Conservation (phyloP, 2,329 filamentous ascomycete genomes). For the Epicoccum sorghinum region DNA sequence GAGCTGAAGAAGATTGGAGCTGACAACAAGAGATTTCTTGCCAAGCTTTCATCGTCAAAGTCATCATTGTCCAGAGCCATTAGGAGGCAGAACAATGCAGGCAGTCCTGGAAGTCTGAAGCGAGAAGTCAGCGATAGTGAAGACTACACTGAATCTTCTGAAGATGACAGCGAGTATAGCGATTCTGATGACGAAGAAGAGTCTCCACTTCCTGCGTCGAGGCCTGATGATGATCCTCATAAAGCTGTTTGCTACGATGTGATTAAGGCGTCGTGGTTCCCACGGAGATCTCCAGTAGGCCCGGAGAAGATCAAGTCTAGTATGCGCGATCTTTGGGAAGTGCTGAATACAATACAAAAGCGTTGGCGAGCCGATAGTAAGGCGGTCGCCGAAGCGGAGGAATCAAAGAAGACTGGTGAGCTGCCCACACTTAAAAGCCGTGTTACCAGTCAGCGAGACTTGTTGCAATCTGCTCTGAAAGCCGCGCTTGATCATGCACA, state of each 20-base stretch:
- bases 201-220: slow-evolving; percentile 60
- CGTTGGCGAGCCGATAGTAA: slow-evolving; percentile 65
- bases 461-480: slow-evolving; percentile 60
- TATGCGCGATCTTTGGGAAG: slow-evolving; percentile 63
- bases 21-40: slow-evolving; percentile 49
- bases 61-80: slow-evolving; percentile 26
- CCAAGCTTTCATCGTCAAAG: slow-evolving; percentile 37
- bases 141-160: slow-evolving; percentile 54
- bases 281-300: slow-evolving; percentile 57
- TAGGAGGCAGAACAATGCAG: slow-evolving; percentile 22
- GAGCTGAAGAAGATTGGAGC: slow-evolving; percentile 52
- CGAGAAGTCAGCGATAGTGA: slow-evolving; percentile 51
- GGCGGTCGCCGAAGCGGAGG: slow-evolving; percentile 63
- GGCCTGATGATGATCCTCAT: slow-evolving; percentile 60
- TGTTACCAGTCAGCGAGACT: slow-evolving; percentile 63
- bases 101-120: slow-evolving; percentile 24
- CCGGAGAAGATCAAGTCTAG: slow-evolving; percentile 61
- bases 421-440: slow-evolving; percentile 61
- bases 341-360: slow-evolving; percentile 65
- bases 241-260: slow-evolving; percentile 64
- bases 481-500: slow-evolving; percentile 55
- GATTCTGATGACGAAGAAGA: slow-evolving; percentile 61
- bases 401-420: slow-evolving; percentile 61
- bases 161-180: slow-evolving; percentile 59
- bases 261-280: slow-evolving; percentile 66